phyloP scores from a whole-genome alignment of 257 asterid genomes.

The Petunia secreta region DNA sequence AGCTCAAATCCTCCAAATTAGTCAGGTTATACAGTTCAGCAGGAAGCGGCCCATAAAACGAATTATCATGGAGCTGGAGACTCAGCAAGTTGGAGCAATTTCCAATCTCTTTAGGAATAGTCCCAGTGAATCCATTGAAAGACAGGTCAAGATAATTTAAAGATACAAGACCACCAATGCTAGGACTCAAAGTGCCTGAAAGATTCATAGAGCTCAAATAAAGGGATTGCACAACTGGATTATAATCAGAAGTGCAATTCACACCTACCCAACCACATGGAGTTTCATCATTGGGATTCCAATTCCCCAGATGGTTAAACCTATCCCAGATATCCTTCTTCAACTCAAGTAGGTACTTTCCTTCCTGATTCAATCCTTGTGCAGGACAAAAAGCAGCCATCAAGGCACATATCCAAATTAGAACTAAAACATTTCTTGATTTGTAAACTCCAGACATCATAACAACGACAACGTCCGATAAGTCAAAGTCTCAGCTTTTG shows the following conservation, averaged over 20 bases:
- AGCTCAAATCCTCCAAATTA: conserved; percentile 42
- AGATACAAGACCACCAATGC: conserved; percentile 53
- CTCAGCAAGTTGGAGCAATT: conserved; percentile 51
- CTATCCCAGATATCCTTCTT: conserved; percentile 65
- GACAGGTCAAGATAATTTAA: conserved; percentile 70
- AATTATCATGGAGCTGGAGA: conserved; percentile 63
- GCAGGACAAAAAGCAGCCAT: conserved; percentile 41
- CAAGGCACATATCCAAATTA: conserved; percentile 46
- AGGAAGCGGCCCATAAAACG: conserved; percentile 67
- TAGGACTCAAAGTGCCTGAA: conserved; percentile 64
- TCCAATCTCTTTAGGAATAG: conserved; percentile 74
- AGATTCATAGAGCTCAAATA: conserved; percentile 60
- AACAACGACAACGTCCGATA: conserved; percentile 37
- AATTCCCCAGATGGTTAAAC: conserved; percentile 46
- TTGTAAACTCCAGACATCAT: conserved; percentile 52
- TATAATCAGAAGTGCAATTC: conserved; percentile 52
- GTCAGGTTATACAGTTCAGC: conserved; percentile 60
- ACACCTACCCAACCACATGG: conserved; percentile 91
- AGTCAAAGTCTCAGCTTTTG: conserved; percentile 27
- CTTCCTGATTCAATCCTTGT: conserved; percentile 67
- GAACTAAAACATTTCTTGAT: conserved; percentile 41
- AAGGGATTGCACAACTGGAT: conserved; percentile 64
- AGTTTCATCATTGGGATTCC: conserved; percentile 69
- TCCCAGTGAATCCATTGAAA: conserved; percentile 58
- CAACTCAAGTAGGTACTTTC: conserved; percentile 60